phyloP scores from a whole-genome alignment of 176 grass and related monocot species.

The Chloris gayana region DNA sequence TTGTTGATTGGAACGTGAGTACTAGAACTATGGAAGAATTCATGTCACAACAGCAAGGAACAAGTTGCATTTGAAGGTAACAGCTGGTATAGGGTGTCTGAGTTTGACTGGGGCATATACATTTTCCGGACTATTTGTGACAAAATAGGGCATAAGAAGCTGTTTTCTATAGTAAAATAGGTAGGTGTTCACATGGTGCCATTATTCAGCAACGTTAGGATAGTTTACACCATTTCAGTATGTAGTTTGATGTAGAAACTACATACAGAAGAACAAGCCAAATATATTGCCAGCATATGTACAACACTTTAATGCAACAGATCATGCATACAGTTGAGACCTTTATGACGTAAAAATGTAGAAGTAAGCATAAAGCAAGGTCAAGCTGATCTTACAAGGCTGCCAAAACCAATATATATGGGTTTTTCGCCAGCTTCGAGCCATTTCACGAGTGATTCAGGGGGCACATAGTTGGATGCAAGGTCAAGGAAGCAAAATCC shows the following conservation, averaged over 20 bases:
- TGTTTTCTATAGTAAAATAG: slow-evolving; percentile 19
- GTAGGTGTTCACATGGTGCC: slow-evolving; percentile 7
- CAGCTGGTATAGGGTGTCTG: background rate
- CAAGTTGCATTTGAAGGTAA: background rate
- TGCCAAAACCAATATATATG: slow-evolving; percentile 95
- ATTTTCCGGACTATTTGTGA: background rate
- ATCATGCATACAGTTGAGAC: slow-evolving; percentile 13
- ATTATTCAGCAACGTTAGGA: background rate
- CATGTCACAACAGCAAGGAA: background rate
- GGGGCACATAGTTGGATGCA: slow-evolving; percentile 85
- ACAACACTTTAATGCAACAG: background rate
- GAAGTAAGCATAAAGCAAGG: slow-evolving; percentile 36
- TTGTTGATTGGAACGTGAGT: background rate
- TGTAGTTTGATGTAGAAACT: slow-evolving; percentile 12
- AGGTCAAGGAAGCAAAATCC: slow-evolving; percentile 99
- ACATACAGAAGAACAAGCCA: slow-evolving; percentile 15
- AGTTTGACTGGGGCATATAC: background rate
- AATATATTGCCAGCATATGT: background rate
- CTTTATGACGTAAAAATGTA: background rate
- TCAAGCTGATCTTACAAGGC: slow-evolving; percentile 76
- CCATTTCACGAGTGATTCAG: slow-evolving; percentile 85
- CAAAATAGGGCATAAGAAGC: slow-evolving; percentile 2
- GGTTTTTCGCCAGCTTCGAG: slow-evolving; percentile 86
- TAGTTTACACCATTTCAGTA: background rate
- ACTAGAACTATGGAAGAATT: background rate